Evolutionary conservation across 2,329 filamentous ascomycete genomes (phyloP).

Genomic region (Tolypocladium amazonense): DNA sequence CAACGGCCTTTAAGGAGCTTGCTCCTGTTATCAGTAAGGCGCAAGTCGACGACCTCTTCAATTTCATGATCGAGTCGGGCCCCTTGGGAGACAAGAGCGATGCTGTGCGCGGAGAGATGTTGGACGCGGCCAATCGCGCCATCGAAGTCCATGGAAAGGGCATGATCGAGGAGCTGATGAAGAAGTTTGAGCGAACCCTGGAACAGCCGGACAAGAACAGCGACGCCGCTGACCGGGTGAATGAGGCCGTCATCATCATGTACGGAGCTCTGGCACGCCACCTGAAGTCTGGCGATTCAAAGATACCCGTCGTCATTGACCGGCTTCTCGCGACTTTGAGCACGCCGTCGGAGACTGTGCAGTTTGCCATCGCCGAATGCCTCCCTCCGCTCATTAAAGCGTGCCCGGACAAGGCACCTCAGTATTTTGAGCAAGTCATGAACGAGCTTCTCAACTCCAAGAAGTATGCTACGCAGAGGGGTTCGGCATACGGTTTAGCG

Average conservation of each 20-base stretch:
- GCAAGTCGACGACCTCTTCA: slow-evolving; percentile 66
- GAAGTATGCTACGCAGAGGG: slow-evolving; percentile 84
- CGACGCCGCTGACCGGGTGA: slow-evolving; percentile 76
- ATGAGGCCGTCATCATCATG: slow-evolving; percentile 94
- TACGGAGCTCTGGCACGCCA: slow-evolving; percentile 91
- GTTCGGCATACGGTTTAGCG: slow-evolving; percentile 88
- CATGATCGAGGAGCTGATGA: slow-evolving; percentile 84
- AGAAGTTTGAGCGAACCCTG: slow-evolving; percentile 79
- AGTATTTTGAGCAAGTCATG: slow-evolving; percentile 72
- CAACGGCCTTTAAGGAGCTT: slow-evolving; percentile 76
- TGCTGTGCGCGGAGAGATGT: slow-evolving; percentile 77
- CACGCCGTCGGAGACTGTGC: slow-evolving; percentile 92
- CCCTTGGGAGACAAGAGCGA: slow-evolving; percentile 76
- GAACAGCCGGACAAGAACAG: slow-evolving; percentile 75
- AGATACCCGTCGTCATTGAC: slow-evolving; percentile 80
- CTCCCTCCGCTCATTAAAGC: slow-evolving; percentile 82
- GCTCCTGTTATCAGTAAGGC: slow-evolving; percentile 56
- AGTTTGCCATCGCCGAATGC: slow-evolving; percentile 92
- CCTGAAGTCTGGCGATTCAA: slow-evolving; percentile 71
- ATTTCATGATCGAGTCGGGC: slow-evolving; percentile 76
- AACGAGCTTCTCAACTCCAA: slow-evolving; percentile 78
- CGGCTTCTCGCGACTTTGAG: slow-evolving; percentile 77
- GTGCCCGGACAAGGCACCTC: slow-evolving; percentile 63
- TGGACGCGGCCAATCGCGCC: slow-evolving; percentile 74
- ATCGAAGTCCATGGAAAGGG: slow-evolving; percentile 73